phyloP scores from a whole-genome alignment of 164 flowering plant genomes.

The Brasenia schreberi region DNA sequence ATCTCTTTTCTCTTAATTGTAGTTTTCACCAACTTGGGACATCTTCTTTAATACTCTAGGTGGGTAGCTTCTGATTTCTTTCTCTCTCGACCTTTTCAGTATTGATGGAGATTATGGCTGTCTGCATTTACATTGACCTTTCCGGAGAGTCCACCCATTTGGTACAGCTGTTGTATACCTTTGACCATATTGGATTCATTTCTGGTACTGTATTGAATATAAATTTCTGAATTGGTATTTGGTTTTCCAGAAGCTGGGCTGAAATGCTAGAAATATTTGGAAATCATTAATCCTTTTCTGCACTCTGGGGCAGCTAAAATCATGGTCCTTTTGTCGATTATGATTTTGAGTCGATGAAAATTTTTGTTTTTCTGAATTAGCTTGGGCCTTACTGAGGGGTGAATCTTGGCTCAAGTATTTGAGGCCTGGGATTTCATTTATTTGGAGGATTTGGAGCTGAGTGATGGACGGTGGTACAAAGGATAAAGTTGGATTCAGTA shows the following conservation, averaged over 20 bases:
- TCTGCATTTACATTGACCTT: neutral
- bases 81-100: neutral
- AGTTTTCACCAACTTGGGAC: neutral
- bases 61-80: neutral
- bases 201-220: neutral
- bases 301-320: neutral
- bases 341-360: neutral
- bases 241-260: neutral
- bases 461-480: conserved; percentile 39
- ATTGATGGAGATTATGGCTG: neutral
- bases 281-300: neutral
- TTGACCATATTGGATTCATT: neutral
- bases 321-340: no score
- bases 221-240: no score
- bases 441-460: neutral
- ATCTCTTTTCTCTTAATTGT: neutral
- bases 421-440: neutral
- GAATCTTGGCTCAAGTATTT: neutral
- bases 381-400: neutral
- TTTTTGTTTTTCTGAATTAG: neutral
- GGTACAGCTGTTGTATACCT: neutral
- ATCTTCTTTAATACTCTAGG: neutral
- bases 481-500: conserved; percentile 35
- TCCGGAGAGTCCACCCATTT: neutral
- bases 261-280: neutral